Base-by-base conservation (phyloP, 148 eudicot genomes). In the Bassia scoparia region DNA sequence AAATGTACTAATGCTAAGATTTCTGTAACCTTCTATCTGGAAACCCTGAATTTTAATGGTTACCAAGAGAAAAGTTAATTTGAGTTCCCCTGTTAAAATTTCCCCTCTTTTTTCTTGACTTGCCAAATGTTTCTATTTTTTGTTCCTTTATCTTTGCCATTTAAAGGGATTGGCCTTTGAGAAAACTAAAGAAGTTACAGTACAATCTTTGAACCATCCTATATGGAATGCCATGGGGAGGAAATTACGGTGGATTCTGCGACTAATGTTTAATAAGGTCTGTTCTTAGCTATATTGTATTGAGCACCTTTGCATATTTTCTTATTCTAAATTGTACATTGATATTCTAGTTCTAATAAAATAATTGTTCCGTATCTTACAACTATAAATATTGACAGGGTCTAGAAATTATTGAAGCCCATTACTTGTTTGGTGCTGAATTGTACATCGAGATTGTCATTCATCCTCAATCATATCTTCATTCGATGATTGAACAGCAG, bases 381-480 rank as follows among this genome's bases (percentile, higher is more conserved):
- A 44, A 56, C 55, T 71, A 58, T 21, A 17, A 53, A 61, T 74
- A 34, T 79, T 80, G 64, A 58, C 85, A 96, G 99, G 99, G 97
- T 71, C 81, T 96, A 68, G 99, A 96, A 88, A 97, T 96, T 69
- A 96, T 96, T 75, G 99, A 96, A 90, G 99, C 99, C 43, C 99
- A 96, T 78, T 96, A 96, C 80, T 90, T 96, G 66, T 96, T 87
- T 59, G 99, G 99, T 46, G 91, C 89, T 20, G 96, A 86, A 55
- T 96, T 71, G 78, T n/a, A 90, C 81, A 87, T 96, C 77, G 99
- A 96, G 53, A 92, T 96, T 59, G 92, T 96, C 37, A 92, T 96
- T 83, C 99, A 96, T 77, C 99, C 99, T 3, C 95, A 96, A 69
- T 90, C 99, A 20, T 90, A 92, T 73, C 87, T 96, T 62, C 99